These are phyloP conservation scores for Hydnomerulius pinastri DNA, from an alignment of 768 basidiomycete species.

Conservation along the genomic window DNA sequence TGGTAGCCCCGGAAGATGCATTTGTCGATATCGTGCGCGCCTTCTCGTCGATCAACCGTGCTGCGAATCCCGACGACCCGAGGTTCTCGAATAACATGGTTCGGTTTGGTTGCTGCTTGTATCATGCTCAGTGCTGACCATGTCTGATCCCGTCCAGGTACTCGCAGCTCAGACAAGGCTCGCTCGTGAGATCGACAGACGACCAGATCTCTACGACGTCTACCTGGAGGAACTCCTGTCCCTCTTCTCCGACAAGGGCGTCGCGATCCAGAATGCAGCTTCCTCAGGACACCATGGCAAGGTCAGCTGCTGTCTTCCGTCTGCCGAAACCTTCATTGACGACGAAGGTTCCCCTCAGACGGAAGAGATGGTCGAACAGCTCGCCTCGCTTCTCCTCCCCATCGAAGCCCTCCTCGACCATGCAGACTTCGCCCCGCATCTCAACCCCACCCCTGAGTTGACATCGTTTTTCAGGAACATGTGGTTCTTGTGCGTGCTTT, in stretches of 20 bases:
- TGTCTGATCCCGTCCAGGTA: conserved; percentile 47
- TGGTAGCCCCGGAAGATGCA: conserved; percentile 71
- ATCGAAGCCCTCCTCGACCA: conserved; percentile 87
- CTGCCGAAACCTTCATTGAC: conserved; percentile 6
- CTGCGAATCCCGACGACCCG: conserved; percentile 87
- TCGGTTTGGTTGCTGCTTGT: conserved; percentile 1
- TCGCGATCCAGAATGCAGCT: conserved; percentile 83
- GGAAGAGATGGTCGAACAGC: conserved; percentile 83
- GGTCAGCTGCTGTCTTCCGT: conserved; percentile 38
- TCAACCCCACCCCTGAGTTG: conserved; percentile 55
- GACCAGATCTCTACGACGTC: conserved; percentile 74
- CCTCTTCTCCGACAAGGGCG: conserved; percentile 88
- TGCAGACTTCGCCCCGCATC: conserved; percentile 61
- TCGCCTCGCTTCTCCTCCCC: conserved; percentile 86
- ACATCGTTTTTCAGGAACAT: conserved; percentile 85
- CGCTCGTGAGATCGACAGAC: conserved; percentile 72
- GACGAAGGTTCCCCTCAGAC: conserved; percentile 41
- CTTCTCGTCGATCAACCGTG: conserved; percentile 83
- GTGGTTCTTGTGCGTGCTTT: conserved; percentile 92
- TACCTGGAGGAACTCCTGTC: conserved; percentile 86
- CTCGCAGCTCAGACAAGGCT: conserved; percentile 89
- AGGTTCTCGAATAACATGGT: conserved; percentile 90
- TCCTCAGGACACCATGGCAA: conserved; percentile 66
- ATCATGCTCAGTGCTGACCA: background rate
- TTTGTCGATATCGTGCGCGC: conserved; percentile 84